Base-by-base conservation (phyloP, 129 eudicot species). In the Erigeron canadensis region DNA sequence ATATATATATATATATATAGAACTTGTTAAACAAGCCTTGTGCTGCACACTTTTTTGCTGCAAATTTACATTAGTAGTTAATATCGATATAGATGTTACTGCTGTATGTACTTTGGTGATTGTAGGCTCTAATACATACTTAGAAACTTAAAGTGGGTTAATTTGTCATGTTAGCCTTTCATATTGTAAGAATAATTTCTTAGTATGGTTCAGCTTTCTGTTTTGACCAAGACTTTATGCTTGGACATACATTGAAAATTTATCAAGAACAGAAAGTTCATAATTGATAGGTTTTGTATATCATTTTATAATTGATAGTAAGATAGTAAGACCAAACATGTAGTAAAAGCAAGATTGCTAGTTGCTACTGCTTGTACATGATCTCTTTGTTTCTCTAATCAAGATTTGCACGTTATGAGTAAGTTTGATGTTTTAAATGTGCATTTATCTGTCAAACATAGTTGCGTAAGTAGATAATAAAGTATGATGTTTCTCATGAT, bases 401-500 rank as follows among this genome's bases (percentile, higher is more conserved):
- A 50, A 15, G 19, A 12, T n/a, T 6, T 50, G 19, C 19, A 50
- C 56, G 13, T 18, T 18, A 50, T 50, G 56, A 50, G 15, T 50
- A 50, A 50, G 6, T 15, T 6, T 50, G 56, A 62, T 62, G 17
- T 63, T 39, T 13, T 15, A 63, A 63, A 39, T 37, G 28, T 63
- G 46, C 19, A 39, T 16, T 63, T 46, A 39, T 63, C 68, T 7
- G 55, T 55, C 61, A 18, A 15, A 56, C 34, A 17, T 65, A 23
- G 21, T 66, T 53, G 51, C 64, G 10, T 54, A 53, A 8, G 40
- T 44, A 66, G 40, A 50, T 72, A 8, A 34, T 28, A 63, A 16
- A 72, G 17, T 47, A 47, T 55, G 61, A 39, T 75, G 5, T 43
- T 34, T 4, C 34, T 58, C 17, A 67, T 58, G 63, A 46, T 17